Evolutionary conservation across 2,329 filamentous ascomycete species (phyloP).

Genomic region (Berkeleyomyces rouxiae): DNA sequence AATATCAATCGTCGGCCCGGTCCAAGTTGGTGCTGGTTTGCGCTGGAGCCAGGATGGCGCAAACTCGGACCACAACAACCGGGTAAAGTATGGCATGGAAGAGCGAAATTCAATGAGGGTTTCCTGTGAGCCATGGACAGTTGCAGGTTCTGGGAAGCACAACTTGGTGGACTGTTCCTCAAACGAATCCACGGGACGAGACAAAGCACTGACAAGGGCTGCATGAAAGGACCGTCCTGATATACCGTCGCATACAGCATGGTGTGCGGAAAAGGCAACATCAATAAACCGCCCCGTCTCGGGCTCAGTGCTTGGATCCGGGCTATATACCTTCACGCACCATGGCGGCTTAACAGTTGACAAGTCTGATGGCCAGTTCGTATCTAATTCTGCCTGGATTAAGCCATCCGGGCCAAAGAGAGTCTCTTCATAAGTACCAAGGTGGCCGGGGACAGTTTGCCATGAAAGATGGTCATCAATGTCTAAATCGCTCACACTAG

Average conservation of each 20-base stretch:
- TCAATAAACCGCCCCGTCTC: constrained; percentile 20
- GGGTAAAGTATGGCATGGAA: constrained; percentile 26
- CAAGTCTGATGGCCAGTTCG: constrained; percentile 24
- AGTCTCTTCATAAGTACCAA: constrained; percentile 20
- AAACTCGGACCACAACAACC: constrained; percentile 25
- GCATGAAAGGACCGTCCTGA: constrained; percentile 33
- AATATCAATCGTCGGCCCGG: constrained; percentile 22
- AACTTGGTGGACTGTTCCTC: constrained; percentile 16
- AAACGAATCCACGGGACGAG: constrained; percentile 12
- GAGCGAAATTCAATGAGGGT: constrained; percentile 24
- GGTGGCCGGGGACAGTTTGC: constrained; percentile 15
- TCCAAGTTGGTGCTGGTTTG: constrained; percentile 23
- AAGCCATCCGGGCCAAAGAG: neutral
- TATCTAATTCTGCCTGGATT: constrained; percentile 21
- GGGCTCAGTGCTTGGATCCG: neutral
- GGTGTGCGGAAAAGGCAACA: constrained; percentile 34
- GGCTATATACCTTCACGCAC: constrained; percentile 26
- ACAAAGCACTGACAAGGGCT: constrained; percentile 28
- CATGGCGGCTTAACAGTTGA: constrained; percentile 27
- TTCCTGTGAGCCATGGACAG: constrained; percentile 26
- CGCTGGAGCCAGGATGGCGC: constrained; percentile 25
- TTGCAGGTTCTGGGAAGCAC: constrained; percentile 19
- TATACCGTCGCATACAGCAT: constrained; percentile 35
- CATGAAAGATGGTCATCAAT: constrained; percentile 28
- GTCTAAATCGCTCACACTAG: constrained; percentile 27